Conservation (phyloP, 768 basidiomycete species). For the Serendipita sp. region DNA sequence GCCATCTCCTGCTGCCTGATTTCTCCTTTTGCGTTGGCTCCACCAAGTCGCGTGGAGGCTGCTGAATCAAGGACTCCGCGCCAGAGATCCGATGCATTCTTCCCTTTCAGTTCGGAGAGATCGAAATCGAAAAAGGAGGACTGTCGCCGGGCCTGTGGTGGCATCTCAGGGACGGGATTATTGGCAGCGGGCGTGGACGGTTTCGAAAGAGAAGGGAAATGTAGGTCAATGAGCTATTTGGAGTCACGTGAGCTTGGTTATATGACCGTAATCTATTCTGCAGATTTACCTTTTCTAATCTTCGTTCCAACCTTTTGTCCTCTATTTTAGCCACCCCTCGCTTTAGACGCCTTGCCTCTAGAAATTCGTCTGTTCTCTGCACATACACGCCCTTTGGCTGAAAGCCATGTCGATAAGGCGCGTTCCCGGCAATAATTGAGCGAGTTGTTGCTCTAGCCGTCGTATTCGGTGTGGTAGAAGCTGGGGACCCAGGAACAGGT, state of each 20-base stretch:
- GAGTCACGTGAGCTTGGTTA: neutral
- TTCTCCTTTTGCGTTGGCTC: conserved; percentile 36
- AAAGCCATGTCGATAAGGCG: conserved; percentile 81
- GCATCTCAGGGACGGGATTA: conserved; percentile 8
- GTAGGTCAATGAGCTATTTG: conserved; percentile 27
- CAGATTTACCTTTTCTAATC: conserved; percentile 72
- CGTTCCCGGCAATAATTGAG: conserved; percentile 14
- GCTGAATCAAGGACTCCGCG: conserved; percentile 32
- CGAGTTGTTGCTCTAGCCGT: neutral
- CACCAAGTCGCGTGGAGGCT: conserved; percentile 16
- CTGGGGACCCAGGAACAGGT: neutral
- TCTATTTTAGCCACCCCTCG: conserved; percentile 48
- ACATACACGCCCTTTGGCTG: conserved; percentile 79
- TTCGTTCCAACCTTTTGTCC: conserved; percentile 65
- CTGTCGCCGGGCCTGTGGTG: conserved; percentile 25
- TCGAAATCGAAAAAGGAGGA: conserved; percentile 68
- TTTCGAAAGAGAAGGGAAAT: conserved; percentile 22
- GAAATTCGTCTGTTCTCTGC: conserved; percentile 70
- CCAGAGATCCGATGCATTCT: conserved; percentile 58
- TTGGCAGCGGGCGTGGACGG: neutral
- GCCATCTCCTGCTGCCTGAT: conserved; percentile 74
- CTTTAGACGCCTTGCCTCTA: conserved; percentile 23
- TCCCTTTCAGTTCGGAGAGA: conserved; percentile 35
- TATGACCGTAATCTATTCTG: neutral
- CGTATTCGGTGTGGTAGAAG: neutral